Conservation (phyloP, 2,329 filamentous ascomycete species). For the Xylaria sp. region DNA sequence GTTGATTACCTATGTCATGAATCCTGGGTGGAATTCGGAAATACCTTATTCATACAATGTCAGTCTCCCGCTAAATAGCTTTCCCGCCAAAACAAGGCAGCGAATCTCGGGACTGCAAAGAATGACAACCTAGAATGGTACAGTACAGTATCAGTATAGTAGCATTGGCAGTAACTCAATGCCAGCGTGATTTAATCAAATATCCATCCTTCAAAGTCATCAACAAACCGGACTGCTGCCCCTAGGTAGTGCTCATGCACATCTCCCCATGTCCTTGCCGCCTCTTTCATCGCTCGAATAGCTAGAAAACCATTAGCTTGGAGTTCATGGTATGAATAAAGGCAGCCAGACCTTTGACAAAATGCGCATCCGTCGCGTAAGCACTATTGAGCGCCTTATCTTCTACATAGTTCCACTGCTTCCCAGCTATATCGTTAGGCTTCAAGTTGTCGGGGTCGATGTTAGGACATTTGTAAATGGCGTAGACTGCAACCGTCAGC, state of each 20-base stretch:
- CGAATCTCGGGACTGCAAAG: not conserved
- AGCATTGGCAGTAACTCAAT: not conserved
- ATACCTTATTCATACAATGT: not conserved
- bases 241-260: conserved; percentile 72
- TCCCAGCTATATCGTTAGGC: conserved; percentile 68
- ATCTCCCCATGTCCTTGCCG: conserved; percentile 79
- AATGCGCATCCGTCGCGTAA: conserved; percentile 81
- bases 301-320: conserved; percentile 55
- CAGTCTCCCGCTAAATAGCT: conserved; percentile 13
- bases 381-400: conserved; percentile 75
- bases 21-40: not conserved
- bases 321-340: not conserved
- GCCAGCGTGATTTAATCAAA: conserved; percentile 46
- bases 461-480: conserved; percentile 77
- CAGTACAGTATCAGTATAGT: not conserved
- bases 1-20: not conserved
- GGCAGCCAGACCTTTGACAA: conserved; percentile 75
- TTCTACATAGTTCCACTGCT: conserved; percentile 81
- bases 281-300: conserved; percentile 79
- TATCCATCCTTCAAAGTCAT: conserved; percentile 77
- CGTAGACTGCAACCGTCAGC: conserved; percentile 80
- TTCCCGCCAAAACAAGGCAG: not conserved
- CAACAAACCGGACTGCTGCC: conserved; percentile 76
- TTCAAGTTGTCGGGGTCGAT: conserved; percentile 75
- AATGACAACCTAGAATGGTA: not conserved